Evolutionary conservation across 108 stramenopile genomes (phyloP), one percentile per base, ranked within the genome.

Genomic region (Aureococcus anophagefferens): DNA sequence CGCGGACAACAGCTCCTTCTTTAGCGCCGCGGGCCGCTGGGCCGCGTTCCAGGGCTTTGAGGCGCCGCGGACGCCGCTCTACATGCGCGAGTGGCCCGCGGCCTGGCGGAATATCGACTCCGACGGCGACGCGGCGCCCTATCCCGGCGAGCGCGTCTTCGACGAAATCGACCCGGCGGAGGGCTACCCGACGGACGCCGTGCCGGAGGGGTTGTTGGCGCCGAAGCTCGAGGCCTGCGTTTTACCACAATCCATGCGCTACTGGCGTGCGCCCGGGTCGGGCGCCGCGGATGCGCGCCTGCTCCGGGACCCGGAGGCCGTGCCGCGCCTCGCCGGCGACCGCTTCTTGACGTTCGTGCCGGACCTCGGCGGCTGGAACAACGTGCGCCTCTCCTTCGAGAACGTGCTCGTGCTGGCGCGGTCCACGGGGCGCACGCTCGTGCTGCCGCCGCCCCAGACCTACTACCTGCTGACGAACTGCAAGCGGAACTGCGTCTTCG

Each of bases 31-130:
- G n/a, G 81, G 88, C 30, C 76, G 69, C 33, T 71, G 75, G 37
- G 59, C 81, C 46, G 83, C 83, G 40, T 88, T 91, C 84, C 84
- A 81, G 34, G 66, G 81, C 0, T 91, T 90, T 69, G 79, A 78
- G 71, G 84, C 87, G 14, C 79, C 89, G 25, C 86, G 89, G 77
- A 73, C 79, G 65, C 79, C 83, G 18, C 91, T 89, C 64, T 92
- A 90, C 69, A 86, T 84, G 72, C 76, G 93, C 33, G 93, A 94
- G 75, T 94, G 88, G 46, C 91, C 89, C n/a, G 82, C 82, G 18
- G 74, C 81, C 62, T 94, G 94, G 94, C 68, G 86, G 63, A 76
- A 82, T 63, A 91, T 94, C 71, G 93, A 94, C 64, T 84, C 71
- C 18, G 83, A 68, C 36, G 44, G 5, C 5, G 40, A 44, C 5